Conservation (phyloP, 2,329 filamentous ascomycete genomes). For the Zalaria obscura region DNA sequence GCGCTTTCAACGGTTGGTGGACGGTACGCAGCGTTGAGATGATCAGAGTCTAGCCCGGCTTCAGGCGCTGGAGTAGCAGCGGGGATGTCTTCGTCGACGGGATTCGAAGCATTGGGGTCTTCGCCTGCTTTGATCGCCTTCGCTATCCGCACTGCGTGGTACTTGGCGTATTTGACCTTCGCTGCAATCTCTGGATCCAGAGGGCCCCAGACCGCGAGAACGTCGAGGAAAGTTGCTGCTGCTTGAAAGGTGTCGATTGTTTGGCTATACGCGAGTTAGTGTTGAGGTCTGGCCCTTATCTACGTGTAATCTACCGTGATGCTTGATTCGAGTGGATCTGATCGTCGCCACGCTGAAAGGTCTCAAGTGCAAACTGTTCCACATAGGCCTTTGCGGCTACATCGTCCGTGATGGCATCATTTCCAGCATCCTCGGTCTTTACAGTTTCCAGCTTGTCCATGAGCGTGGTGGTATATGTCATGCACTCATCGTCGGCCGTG, state of each 20-base stretch:
- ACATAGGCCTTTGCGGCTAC: slow-evolving; percentile 79
- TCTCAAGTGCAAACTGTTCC: slow-evolving; percentile 84
- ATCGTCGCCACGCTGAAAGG: slow-evolving; percentile 70
- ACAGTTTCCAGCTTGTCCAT: slow-evolving; percentile 86
- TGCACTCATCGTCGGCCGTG: slow-evolving; percentile 60
- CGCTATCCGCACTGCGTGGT: slow-evolving; percentile 79
- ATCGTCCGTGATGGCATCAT: slow-evolving; percentile 79
- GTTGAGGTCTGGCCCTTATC: slow-evolving; percentile 3
- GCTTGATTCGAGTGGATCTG: slow-evolving; percentile 72
- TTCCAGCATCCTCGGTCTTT: slow-evolving; percentile 57
- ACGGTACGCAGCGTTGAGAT: slow-evolving; percentile 11
- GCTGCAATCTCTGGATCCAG: slow-evolving; percentile 61
- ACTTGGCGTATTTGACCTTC: slow-evolving; percentile 95
- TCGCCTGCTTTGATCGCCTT: slow-evolving; percentile 83
- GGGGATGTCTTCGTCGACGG: slow-evolving; percentile 47
- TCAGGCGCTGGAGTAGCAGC: slow-evolving; percentile 16
- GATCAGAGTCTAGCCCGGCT: not conserved
- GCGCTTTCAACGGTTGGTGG: slow-evolving; percentile 46
- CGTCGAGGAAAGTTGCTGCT: slow-evolving; percentile 79
- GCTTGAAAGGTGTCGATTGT: slow-evolving; percentile 91
- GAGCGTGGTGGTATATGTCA: slow-evolving; percentile 64
- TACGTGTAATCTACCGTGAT: slow-evolving; percentile 41
- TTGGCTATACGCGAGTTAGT: slow-evolving; percentile 29
- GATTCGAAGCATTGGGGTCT: slow-evolving; percentile 86
- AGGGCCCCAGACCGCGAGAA: slow-evolving; percentile 70